Conservation (phyloP, 805 yeast species). For the Yamadazyma takamatsuzukensis region DNA sequence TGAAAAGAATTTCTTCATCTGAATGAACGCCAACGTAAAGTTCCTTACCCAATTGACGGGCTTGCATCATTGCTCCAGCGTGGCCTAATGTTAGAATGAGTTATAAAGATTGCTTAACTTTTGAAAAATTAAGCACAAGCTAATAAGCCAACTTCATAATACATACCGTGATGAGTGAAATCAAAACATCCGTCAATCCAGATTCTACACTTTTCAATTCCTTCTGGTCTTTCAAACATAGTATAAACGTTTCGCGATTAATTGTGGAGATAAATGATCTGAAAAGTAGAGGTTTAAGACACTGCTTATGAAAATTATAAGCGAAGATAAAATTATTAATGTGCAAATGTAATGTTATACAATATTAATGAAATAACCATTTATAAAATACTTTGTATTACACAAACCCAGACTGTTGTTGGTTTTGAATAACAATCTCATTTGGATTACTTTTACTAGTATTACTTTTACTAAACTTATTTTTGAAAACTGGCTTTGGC, state of each 20-base stretch:
- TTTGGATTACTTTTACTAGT: too few relatives aligned
- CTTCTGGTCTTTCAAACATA: constrained; percentile 41
- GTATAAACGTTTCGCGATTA: too few relatives aligned
- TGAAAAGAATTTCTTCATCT: constrained; percentile 75
- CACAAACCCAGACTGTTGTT: constrained; percentile 19
- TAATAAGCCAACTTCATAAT: neutral
- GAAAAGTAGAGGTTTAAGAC: too few relatives aligned
- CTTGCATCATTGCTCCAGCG: constrained; percentile 95
- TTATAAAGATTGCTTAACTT: neutral
- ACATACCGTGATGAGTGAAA: constrained; percentile 89
- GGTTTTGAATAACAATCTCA: constrained; percentile 11
- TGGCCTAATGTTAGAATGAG: constrained; percentile 45
- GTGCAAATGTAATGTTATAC: neutral
- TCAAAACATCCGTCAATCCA: constrained; percentile 99
- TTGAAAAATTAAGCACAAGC: too few relatives aligned
- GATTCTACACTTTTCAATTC: constrained; percentile 49
- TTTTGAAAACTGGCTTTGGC: neutral
- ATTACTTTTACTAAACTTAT: too few relatives aligned
- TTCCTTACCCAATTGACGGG: constrained; percentile 74
- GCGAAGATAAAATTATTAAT: neutral
- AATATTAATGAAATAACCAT: neutral
- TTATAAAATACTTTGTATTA: constrained; percentile 1
- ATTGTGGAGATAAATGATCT: too few relatives aligned
- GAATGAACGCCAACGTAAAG: constrained; percentile 87
- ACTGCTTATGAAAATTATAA: neutral